phyloP scores from a whole-genome alignment of 768 basidiomycete species.

The Tephrocybe sp. region DNA sequence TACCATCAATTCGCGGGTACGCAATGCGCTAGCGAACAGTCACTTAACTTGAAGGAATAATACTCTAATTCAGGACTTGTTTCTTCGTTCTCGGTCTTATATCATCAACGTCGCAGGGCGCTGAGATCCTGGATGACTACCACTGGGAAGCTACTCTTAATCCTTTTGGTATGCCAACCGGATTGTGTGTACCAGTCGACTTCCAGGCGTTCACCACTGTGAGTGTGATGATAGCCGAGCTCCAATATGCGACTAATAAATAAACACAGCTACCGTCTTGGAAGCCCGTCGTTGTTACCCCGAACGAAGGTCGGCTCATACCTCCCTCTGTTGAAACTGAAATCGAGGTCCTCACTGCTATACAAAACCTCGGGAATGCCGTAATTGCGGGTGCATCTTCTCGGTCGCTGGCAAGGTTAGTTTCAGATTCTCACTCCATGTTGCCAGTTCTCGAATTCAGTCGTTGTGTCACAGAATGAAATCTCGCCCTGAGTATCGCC shows the following conservation, averaged over 20 bases:
- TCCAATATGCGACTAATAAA: background rate
- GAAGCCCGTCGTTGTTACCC: slow-evolving; percentile 39
- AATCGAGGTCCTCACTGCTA: slow-evolving; percentile 80
- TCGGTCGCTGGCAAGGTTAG: slow-evolving; percentile 79
- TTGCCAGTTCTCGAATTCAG: slow-evolving; percentile 1
- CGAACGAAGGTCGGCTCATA: slow-evolving; percentile 47
- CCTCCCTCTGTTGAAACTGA: slow-evolving; percentile 70
- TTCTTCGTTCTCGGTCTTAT: slow-evolving; percentile 94
- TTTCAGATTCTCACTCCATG: slow-evolving; percentile 10
- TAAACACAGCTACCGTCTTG: slow-evolving; percentile 73
- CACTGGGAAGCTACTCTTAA: slow-evolving; percentile 91
- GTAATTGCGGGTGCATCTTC: slow-evolving; percentile 96
- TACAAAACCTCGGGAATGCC: slow-evolving; percentile 92
- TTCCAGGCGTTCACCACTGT: slow-evolving; percentile 79
- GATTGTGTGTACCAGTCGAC: slow-evolving; percentile 87
- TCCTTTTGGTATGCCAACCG: slow-evolving; percentile 83
- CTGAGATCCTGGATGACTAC: slow-evolving; percentile 90
- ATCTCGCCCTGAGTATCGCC: slow-evolving; percentile 68
- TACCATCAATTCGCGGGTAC: slow-evolving; percentile 92
- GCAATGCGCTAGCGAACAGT: slow-evolving; percentile 22
- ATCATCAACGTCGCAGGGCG: slow-evolving; percentile 87
- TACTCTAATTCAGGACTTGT: slow-evolving; percentile 64
- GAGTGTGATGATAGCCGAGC: slow-evolving; percentile 25
- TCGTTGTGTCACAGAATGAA: slow-evolving; percentile 57
- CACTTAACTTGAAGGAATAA: slow-evolving; percentile 1